phyloP scores from a whole-genome alignment of 139 green algal genomes.

The Chlorella sp. region DNA sequence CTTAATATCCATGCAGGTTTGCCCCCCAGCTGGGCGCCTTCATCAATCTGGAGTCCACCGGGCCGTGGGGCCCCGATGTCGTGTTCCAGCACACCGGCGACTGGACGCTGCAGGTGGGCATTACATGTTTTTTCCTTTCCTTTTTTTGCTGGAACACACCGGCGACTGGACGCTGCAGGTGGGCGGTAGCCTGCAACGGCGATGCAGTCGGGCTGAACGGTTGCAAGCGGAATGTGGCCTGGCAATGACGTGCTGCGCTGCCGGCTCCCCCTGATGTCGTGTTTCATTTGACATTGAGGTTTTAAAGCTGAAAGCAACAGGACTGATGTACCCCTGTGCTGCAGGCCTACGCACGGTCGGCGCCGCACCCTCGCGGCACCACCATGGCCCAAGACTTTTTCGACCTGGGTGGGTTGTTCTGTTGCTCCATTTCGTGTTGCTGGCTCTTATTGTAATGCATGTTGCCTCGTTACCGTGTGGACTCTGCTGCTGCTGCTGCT shows the following conservation, averaged over 20 bases:
- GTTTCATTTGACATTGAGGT: too few species aligned
- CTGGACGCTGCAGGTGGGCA: constrained; percentile 2
- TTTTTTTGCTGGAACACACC: neutral
- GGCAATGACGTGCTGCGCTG: too few species aligned
- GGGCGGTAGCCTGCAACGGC: too few species aligned
- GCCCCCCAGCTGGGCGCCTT: constrained; percentile 64
- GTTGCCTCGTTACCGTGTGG: too few species aligned
- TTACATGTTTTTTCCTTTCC: too few species aligned
- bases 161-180: neutral
- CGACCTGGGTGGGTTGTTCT: constrained; percentile 37
- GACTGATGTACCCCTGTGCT: too few species aligned
- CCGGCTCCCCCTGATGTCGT: too few species aligned
- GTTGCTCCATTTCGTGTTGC: neutral
- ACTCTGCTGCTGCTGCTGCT: too few species aligned
- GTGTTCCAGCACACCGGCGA: constrained; percentile 79
- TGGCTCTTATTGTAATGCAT: too few species aligned
- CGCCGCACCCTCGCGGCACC: constrained; percentile 58
- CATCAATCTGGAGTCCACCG: constrained; percentile 84
- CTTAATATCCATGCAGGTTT: constrained; percentile 29
- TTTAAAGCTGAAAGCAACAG: too few species aligned
- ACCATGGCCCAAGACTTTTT: constrained; percentile 73
- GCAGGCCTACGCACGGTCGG: constrained; percentile 58
- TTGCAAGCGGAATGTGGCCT: too few species aligned
- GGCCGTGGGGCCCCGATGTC: constrained; percentile 71
- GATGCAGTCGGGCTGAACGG: too few species aligned